Evolutionary conservation across 306 rosid genomes (phyloP).

Genomic region (Echinosophora koreensis): DNA sequence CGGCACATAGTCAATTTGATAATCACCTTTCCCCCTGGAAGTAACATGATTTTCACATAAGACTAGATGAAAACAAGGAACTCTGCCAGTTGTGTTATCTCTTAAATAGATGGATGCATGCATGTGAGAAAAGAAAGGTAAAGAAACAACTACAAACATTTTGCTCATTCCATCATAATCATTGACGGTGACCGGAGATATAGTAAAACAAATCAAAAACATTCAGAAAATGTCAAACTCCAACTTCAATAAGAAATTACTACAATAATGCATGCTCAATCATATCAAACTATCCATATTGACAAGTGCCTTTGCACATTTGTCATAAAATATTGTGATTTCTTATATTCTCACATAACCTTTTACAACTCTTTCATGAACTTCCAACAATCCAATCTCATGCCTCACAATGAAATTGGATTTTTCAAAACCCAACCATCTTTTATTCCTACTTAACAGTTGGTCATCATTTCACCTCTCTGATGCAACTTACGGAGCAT

Average conservation of each 20-base stretch:
- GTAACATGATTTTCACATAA: slow-evolving; percentile 37
- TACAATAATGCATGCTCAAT: too few relatives aligned
- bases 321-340: background rate
- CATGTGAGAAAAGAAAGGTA: background rate
- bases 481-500: background rate
- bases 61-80: slow-evolving; percentile 24
- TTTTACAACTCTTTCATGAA: background rate
- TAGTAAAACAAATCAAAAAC: background rate
- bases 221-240: slow-evolving; percentile 7
- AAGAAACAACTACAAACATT: slow-evolving; percentile 10
- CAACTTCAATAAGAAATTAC: slow-evolving; percentile 5
- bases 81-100: slow-evolving; percentile 4
- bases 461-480: slow-evolving; percentile 19
- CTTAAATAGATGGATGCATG: slow-evolving; percentile 28
- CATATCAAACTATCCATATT: background rate
- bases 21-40: slow-evolving; percentile 81
- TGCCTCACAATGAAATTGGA: background rate
- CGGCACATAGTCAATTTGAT: slow-evolving; percentile 88
- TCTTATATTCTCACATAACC: slow-evolving; percentile 18
- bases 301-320: slow-evolving; percentile 1
- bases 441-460: background rate
- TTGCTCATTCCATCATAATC: background rate
- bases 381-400: background rate
- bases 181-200: background rate
- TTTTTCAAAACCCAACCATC: background rate